A percentile compares a stretch with the other conserved stretches of the same genome.
phyloP scores from a whole-genome alignment of 345 rosid genomes.

The Camelina sativa region DNA sequence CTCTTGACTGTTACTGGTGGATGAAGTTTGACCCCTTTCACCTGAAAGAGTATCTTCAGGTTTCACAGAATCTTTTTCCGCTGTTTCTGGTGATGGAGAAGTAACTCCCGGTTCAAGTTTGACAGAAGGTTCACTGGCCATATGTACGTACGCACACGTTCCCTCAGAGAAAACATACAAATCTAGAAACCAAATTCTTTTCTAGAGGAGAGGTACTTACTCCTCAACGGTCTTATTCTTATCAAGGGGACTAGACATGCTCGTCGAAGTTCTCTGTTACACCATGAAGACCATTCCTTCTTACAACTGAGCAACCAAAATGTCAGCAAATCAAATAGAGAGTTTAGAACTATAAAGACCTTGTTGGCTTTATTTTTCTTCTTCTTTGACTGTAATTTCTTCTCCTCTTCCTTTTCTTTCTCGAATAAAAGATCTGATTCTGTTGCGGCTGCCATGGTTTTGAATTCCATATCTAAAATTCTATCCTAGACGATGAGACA shows the following conservation, averaged over 20 bases:
- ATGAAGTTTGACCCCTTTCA: background rate
- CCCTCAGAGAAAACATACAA: too few species aligned
- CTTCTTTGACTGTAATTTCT: background rate
- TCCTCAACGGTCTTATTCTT: background rate
- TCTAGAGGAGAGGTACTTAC: constrained; percentile 3
- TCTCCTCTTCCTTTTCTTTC: background rate
- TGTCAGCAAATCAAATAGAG: background rate
- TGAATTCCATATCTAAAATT: background rate
- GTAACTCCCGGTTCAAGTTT: background rate
- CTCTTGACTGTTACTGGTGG: constrained; percentile 1
- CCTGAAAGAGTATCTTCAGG: background rate
- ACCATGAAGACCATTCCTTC: constrained; percentile 6
- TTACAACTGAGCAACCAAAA: background rate
- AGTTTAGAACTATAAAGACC: constrained; percentile 8
- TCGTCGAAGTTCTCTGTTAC: constrained; percentile 12
- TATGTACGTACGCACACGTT: background rate
- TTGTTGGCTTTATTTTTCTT: constrained; percentile 32
- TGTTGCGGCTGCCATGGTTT: constrained; percentile 18
- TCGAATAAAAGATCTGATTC: constrained; percentile 2
- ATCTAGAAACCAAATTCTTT: too few species aligned
- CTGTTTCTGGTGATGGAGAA: background rate
- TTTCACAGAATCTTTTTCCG: background rate
- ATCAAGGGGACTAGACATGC: constrained; percentile 8
- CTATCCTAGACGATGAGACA: constrained; percentile 5
- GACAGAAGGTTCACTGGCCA: background rate